Evolutionary conservation across 2,329 filamentous ascomycete genomes (phyloP), one percentile per base, ranked within the genome.

Genomic region (Colletotrichum musicola): DNA sequence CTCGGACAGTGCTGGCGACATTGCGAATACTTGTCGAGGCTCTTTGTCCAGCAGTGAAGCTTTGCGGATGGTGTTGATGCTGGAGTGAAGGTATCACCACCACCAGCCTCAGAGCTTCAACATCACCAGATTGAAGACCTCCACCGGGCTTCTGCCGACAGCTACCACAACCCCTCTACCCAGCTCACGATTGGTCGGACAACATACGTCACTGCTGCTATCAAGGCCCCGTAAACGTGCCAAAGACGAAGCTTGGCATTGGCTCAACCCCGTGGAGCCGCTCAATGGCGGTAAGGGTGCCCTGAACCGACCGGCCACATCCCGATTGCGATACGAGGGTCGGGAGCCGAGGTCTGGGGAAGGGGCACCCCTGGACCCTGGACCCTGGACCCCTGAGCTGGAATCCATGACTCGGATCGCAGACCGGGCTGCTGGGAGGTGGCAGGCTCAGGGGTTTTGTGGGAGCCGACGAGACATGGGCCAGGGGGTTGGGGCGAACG

Each of bases 221-320:
- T 18, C 7, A 7, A 56, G 42, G 10, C 44, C 38, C 9, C 12
- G 18, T 44, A 40, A 67, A 63, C 59, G 59, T 67, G 64, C 59
- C 27, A 1, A 9, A 13, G 25, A 47, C 13, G 13, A 16, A 18
- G 46, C 44, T 63, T 58, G 53, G 64, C 53, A 63, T 67, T 63
- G 64, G 59, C 20, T 40, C 22, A 50, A 54, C n/a, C 38, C 30
- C 51, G 22, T 38, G 13, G 14, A 14, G 38, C 22, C 18, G 18
- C 30, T n/a, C 14, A 27, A 49, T 9, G 20, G 20, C 30, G 22
- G 40, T 0, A 46, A 30, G 20, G 20, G 22, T 6, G 27, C 27
- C 54, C 40, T 9, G n/a, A 35, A 35, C 6, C 5, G 44, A 20
- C 22, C 40, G 18, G 27, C 27, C 40, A 38, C 40, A 44, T 62